phyloP scores from a whole-genome alignment of 1,284 basidiomycete species.

The Peniophora sp. region DNA sequence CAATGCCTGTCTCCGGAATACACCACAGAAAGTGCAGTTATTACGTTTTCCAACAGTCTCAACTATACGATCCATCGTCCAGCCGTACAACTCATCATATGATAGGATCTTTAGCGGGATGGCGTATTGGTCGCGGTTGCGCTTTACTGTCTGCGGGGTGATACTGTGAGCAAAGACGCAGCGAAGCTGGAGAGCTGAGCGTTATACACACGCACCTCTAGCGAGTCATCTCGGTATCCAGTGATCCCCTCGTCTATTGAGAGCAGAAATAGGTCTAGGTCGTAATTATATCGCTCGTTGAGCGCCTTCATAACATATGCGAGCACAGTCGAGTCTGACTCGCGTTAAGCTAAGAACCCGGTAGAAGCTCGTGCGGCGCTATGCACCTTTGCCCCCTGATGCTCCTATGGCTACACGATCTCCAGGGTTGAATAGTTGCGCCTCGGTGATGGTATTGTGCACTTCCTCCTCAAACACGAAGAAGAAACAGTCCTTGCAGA shows the following conservation, averaged over 20 bases:
- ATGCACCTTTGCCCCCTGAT: constrained; percentile 90
- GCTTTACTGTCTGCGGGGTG: constrained; percentile 87
- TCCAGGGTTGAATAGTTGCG: constrained; percentile 81
- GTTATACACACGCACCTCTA: constrained; percentile 58
- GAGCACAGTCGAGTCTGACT: constrained; percentile 90
- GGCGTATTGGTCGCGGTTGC: constrained; percentile 92
- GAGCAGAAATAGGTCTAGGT: constrained; percentile 85
- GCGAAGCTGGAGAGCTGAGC: not conserved
- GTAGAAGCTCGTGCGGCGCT: not conserved
- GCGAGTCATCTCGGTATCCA: constrained; percentile 94
- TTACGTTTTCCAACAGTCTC: constrained; percentile 93
- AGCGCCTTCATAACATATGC: constrained; percentile 95
- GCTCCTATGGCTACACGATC: constrained; percentile 97
- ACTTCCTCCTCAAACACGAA: constrained; percentile 97
- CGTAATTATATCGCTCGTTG: constrained; percentile 92
- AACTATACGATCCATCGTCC: constrained; percentile 99
- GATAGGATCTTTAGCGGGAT: constrained; percentile 95
- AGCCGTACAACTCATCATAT: constrained; percentile 95
- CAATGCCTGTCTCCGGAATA: constrained; percentile 93
- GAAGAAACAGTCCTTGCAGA: constrained; percentile 95
- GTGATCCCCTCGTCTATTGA: constrained; percentile 99
- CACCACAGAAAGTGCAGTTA: constrained; percentile 99
- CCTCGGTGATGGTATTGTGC: constrained; percentile 86
- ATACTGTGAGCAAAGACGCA: constrained; percentile 6
- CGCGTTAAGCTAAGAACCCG: not conserved